Evolutionary conservation across 371 early-diverging fungal genomes (phyloP).

Genomic region (Mortierella sp.): DNA sequence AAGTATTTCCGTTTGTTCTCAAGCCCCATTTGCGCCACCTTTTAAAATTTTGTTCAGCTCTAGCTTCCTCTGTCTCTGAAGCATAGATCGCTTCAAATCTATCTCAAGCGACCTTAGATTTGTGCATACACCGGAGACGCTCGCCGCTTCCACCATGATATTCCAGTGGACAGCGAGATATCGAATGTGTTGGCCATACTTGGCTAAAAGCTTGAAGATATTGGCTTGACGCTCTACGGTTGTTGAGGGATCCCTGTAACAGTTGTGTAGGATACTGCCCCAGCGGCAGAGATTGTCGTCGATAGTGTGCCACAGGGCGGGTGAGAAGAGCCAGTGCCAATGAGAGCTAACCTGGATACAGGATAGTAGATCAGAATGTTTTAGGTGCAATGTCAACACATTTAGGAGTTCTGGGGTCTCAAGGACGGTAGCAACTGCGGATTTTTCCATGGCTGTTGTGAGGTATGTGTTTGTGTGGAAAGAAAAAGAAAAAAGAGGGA

Average conservation of each 20-base stretch:
- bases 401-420: background rate
- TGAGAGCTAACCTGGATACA: background rate
- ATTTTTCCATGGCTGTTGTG: too few relatives aligned
- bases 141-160: background rate
- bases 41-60: too few relatives aligned
- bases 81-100: background rate
- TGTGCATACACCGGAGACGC: background rate
- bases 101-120: background rate
- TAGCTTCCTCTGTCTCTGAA: too few relatives aligned
- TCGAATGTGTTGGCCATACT: slow-evolving; percentile 14
- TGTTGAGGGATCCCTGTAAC: background rate
- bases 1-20: too few relatives aligned
- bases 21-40: too few relatives aligned
- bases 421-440: background rate
- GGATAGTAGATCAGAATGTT: background rate
- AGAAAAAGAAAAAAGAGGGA: too few relatives aligned
- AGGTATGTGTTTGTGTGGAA: too few relatives aligned
- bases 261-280: background rate
- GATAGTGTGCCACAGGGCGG: slow-evolving; percentile 4
- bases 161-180: background rate
- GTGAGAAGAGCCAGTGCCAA: background rate
- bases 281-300: slow-evolving; percentile 2
- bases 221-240: background rate
- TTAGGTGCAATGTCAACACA: background rate
- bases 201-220: background rate